Conservation (phyloP, 2,329 filamentous ascomycete species). For the Aspergillus tanneri region DNA sequence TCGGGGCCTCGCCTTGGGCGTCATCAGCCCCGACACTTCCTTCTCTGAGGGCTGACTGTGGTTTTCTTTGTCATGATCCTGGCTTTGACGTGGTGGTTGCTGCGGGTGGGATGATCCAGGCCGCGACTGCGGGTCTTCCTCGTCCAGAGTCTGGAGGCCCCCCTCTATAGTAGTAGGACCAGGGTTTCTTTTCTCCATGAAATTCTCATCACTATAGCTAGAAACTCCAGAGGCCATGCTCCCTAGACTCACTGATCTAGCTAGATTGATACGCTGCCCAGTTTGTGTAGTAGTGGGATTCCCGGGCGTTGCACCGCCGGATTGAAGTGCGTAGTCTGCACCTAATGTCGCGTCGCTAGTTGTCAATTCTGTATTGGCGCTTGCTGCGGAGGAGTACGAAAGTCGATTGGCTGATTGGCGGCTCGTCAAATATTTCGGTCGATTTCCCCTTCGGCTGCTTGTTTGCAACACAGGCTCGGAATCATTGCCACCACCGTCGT, state of each 20-base stretch:
- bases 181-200: conserved; percentile 44
- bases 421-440: conserved; percentile 57
- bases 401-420: conserved; percentile 59
- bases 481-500: conserved; percentile 28
- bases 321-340: conserved; percentile 78
- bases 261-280: conserved; percentile 51
- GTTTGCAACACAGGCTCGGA: conserved; percentile 21
- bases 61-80: conserved; percentile 16
- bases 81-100: conserved; percentile 25
- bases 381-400: conserved; percentile 57
- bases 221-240: conserved; percentile 79
- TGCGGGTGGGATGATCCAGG: conserved; percentile 41
- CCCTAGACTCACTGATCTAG: conserved; percentile 78
- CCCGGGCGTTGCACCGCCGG: conserved; percentile 69
- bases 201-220: conserved; percentile 52
- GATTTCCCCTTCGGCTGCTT: conserved; percentile 38
- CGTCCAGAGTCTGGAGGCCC: conserved; percentile 58
- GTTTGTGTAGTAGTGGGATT: conserved; percentile 24
- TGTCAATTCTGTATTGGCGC: conserved; percentile 59
- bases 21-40: conserved; percentile 57
- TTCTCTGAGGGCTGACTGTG: conserved; percentile 36
- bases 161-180: conserved; percentile 45
- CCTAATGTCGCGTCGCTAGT: conserved; percentile 71
- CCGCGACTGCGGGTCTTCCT: conserved; percentile 51
- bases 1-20: conserved; percentile 64